phyloP scores from a whole-genome alignment of 2,329 filamentous ascomycete species.

The Clarireedia monteithiana region DNA sequence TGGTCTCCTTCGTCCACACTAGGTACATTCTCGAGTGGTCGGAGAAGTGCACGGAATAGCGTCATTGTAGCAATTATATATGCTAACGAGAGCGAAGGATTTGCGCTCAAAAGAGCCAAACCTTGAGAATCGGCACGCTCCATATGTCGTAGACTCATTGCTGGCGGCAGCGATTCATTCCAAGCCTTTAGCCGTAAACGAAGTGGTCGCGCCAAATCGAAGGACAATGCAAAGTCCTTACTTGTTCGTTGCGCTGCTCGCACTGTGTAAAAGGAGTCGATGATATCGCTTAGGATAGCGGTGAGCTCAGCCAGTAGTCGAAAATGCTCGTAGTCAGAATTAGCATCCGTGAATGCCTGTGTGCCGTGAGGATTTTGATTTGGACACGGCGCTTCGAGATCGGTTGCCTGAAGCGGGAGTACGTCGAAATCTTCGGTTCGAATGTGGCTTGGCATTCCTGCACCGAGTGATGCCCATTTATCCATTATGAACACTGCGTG shows the following conservation, averaged over 20 bases:
- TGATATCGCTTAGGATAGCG: slow-evolving; percentile 28
- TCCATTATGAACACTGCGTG: slow-evolving; percentile 29
- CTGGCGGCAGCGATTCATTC: slow-evolving; percentile 27
- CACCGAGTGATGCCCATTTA: slow-evolving; percentile 30
- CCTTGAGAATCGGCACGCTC: slow-evolving; percentile 20
- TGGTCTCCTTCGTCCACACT: slow-evolving; percentile 21
- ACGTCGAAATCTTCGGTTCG: slow-evolving; percentile 28
- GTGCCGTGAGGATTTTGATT: slow-evolving; percentile 14
- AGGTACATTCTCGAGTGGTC: slow-evolving; percentile 26
- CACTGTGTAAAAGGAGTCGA: slow-evolving; percentile 28
- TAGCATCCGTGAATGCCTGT: slow-evolving; percentile 19
- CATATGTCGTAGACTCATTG: slow-evolving; percentile 17
- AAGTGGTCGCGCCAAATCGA: slow-evolving; percentile 25
- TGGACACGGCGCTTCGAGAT: slow-evolving; percentile 20
- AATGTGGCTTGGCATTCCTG: slow-evolving; percentile 30
- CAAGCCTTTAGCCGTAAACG: slow-evolving; percentile 26
- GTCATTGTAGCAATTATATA: slow-evolving; percentile 32
- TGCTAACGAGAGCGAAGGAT: slow-evolving; percentile 27
- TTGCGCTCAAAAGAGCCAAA: slow-evolving; percentile 24
- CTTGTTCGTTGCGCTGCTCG: slow-evolving; percentile 25
- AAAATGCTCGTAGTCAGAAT: slow-evolving; percentile 24
- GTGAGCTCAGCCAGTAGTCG: slow-evolving; percentile 26
- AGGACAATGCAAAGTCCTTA: slow-evolving; percentile 25
- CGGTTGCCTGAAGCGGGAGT: slow-evolving; percentile 19
- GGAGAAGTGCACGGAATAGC: slow-evolving; percentile 28